A percentile compares a stretch with the other conserved stretches of the same genome.
Conservation (phyloP, 2,329 filamentous ascomycete species). For the Fusarium praegraminearum region DNA sequence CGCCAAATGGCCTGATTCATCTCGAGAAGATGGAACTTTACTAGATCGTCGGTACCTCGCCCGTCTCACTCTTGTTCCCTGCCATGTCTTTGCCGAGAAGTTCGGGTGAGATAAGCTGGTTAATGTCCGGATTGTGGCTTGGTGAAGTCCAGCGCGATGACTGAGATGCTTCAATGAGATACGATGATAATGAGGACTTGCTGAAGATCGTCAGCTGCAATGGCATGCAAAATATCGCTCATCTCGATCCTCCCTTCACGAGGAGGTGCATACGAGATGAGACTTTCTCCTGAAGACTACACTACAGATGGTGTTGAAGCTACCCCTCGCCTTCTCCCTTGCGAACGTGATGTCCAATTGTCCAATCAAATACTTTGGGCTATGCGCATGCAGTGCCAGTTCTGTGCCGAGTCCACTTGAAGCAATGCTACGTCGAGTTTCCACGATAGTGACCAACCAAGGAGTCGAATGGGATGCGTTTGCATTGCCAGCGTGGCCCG, state of each 20-base stretch:
- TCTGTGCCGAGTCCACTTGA: conserved; percentile 30
- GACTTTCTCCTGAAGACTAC: conserved; percentile 18
- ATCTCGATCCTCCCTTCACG: conserved; percentile 36
- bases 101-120: conserved; percentile 7
- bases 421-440: conserved; percentile 29
- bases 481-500: conserved; percentile 45
- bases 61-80: conserved; percentile 20
- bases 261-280: conserved; percentile 33
- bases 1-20: conserved; percentile 73
- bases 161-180: conserved; percentile 14
- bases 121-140: conserved; percentile 37
- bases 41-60: conserved; percentile 35
- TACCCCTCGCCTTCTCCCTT: conserved; percentile 33
- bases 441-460: conserved; percentile 20
- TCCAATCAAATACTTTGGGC: conserved; percentile 36
- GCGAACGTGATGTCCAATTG: conserved; percentile 29
- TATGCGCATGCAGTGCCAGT: conserved; percentile 11
- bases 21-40: conserved; percentile 65
- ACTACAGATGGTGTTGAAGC: conserved; percentile 26
- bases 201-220: conserved; percentile 12
- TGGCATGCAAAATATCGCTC: conserved; percentile 31
- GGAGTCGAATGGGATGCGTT: conserved; percentile 36
- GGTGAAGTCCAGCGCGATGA: conserved; percentile 18
- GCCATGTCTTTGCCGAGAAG: conserved; percentile 33
- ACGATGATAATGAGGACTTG: neutral